Base-by-base conservation (phyloP, 306 rosid genomes). In the Elaeagnus macrophylla region DNA sequence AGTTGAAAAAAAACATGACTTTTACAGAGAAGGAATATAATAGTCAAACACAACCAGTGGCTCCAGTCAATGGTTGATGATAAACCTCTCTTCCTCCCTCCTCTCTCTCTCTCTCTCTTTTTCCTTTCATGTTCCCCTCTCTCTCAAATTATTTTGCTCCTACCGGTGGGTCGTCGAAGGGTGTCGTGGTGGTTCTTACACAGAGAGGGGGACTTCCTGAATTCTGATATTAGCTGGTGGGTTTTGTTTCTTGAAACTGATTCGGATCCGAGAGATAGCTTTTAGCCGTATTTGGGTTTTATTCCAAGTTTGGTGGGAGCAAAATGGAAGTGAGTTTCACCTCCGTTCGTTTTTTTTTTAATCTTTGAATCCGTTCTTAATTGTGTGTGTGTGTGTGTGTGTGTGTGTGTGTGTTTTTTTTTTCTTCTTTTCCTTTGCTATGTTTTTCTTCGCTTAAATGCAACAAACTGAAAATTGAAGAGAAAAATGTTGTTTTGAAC, bases 1-100 rank as follows among this genome's bases (percentile, higher is more conserved):
- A 68, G 62, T 51, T 13, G 11, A 51, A 57, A 56, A 72, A 74
- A 57, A 78, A 53, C 63, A 48, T 45, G 66, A 72, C 68, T 51
- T 75, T 60, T 63, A 67, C 77, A 51, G 38, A 65, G 65, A 25
- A 54, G 62, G 45, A 12, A 15, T 42, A 36, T 62, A 71, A 64
- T 19, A 80, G 95, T 86, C 95, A 83, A 78, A 83, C 71, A 53
- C 74, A 61, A 79, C 84, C 82, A 86, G 85, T 76, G 77, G 84
- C 78, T 48, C 79, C 83, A 74, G 88, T 86, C 84, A 76, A 81
- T 79, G 78, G 71, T 83, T 63, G 79, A 78, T 63, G 79, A 78
- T 83, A 76, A 83, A 67, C 86, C 83, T 53, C 80, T 66, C 80
- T 69, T 16, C 11, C 14, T 9, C 42, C n/a, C 37, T 9, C 25